Percentiles rank a stretch among this genome's conserved stretches.
These are phyloP conservation scores for Sugiyamaella castrensis DNA, from an alignment of 1,139 yeast genomes.

Conservation along the genomic window DNA sequence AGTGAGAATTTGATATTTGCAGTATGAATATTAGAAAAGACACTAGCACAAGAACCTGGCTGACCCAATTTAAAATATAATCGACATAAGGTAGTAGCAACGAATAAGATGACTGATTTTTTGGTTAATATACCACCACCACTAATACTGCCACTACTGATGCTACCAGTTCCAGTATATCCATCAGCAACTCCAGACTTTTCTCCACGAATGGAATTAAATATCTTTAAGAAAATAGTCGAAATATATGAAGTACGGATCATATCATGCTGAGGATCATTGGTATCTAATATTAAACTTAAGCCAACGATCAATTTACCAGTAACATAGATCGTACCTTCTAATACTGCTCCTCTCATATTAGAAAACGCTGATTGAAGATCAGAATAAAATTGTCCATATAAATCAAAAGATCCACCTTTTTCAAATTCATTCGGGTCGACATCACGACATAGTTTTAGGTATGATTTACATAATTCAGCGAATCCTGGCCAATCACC, in stretches of 20 bases:
- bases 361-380: slow-evolving; percentile 60
- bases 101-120: slow-evolving; percentile 51
- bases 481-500: slow-evolving; percentile 56
- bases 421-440: slow-evolving; percentile 53
- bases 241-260: slow-evolving; percentile 57
- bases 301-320: slow-evolving; percentile 48
- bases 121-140: slow-evolving; percentile 35
- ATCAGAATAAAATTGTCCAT: slow-evolving; percentile 51
- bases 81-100: slow-evolving; percentile 59
- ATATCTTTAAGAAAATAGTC: slow-evolving; percentile 54
- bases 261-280: slow-evolving; percentile 40
- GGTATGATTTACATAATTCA: slow-evolving; percentile 49
- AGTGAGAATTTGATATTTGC: slow-evolving; percentile 48
- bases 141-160: slow-evolving; percentile 23
- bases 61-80: slow-evolving; percentile 60
- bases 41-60: slow-evolving; percentile 69
- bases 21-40: slow-evolving; percentile 69
- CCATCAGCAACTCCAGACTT: slow-evolving; percentile 41
- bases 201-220: slow-evolving; percentile 63
- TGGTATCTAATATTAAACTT: slow-evolving; percentile 48
- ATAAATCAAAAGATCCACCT: slow-evolving; percentile 53
- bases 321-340: slow-evolving; percentile 45
- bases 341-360: slow-evolving; percentile 49
- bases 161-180: slow-evolving; percentile 6
- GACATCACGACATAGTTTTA: slow-evolving; percentile 51